Percentiles rank a stretch among this genome's conserved stretches.
phyloP scores from a whole-genome alignment of 257 asterid species.

The Asclepias syriaca region DNA sequence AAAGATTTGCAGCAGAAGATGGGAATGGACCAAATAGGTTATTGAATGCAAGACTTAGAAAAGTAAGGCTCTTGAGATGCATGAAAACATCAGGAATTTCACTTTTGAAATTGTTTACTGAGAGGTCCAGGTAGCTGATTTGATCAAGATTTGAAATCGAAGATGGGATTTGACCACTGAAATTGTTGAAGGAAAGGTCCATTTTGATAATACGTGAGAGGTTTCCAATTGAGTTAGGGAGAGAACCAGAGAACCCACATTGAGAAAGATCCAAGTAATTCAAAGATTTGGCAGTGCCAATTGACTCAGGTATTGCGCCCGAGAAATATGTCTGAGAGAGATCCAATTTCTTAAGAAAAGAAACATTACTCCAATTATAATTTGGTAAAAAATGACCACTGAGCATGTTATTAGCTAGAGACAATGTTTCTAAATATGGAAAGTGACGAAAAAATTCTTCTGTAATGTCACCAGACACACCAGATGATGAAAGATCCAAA shows the following conservation, averaged over 20 bases:
- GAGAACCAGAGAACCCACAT: neutral
- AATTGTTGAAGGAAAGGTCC: neutral
- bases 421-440: neutral
- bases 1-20: neutral
- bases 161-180: neutral
- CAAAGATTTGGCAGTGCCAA: conserved; percentile 1
- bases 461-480: neutral
- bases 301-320: neutral
- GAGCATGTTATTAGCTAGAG: neutral
- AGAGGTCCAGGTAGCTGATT: neutral
- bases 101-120: neutral
- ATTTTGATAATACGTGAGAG: neutral
- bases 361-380: neutral
- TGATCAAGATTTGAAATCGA: neutral
- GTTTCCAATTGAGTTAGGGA: neutral
- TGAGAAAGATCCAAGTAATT: neutral
- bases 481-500: neutral
- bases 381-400: neutral
- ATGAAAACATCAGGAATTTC: conserved; percentile 4
- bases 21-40: neutral
- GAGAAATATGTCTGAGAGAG: neutral
- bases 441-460: neutral
- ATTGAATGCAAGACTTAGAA: neutral
- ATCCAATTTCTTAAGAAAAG: neutral
- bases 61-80: neutral